A percentile compares a stretch with the other conserved stretches of the same genome.
Evolutionary conservation across 1,284 basidiomycete genomes (phyloP).

Genomic region (Ceratorhiza oryzae-sativae): DNA sequence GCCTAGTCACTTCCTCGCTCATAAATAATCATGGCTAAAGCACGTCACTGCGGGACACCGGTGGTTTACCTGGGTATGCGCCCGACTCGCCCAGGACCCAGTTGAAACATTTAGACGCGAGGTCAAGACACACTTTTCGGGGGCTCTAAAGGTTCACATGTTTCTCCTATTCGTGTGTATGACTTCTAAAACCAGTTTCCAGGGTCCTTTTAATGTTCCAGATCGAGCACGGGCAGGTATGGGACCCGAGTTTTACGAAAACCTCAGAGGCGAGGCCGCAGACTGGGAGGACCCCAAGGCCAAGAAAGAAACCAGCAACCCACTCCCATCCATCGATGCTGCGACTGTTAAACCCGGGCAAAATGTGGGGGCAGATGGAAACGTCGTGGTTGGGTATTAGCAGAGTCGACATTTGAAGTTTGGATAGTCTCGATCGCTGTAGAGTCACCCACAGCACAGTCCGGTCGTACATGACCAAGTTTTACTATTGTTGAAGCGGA

Average conservation of each 20-base stretch:
- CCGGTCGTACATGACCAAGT: too few relatives aligned
- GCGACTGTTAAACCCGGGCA: slow-evolving; percentile 21
- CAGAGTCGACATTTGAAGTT: too few relatives aligned
- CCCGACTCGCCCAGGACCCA: slow-evolving; percentile 68
- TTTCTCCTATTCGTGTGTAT: background rate
- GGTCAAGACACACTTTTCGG: slow-evolving; percentile 76
- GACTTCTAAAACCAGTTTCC: background rate
- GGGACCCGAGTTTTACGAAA: slow-evolving; percentile 73
- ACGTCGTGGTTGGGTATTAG: slow-evolving; percentile 6
- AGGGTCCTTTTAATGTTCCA: slow-evolving; percentile 80
- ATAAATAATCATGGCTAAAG: too few relatives aligned
- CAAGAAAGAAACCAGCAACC: background rate
- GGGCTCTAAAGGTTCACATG: slow-evolving; percentile 64
- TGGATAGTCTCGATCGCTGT: too few relatives aligned
- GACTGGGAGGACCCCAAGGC: slow-evolving; percentile 7
- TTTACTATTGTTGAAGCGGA: too few relatives aligned
- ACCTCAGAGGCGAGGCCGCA: slow-evolving; percentile 66
- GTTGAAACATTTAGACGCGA: slow-evolving; percentile 76
- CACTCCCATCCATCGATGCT: background rate
- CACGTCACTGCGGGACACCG: slow-evolving; percentile 85
- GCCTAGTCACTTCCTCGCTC: too few relatives aligned
- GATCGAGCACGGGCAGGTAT: slow-evolving; percentile 80
- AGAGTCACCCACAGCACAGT: too few relatives aligned
- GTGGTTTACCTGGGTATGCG: slow-evolving; percentile 85
- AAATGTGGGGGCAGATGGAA: slow-evolving; percentile 29